A percentile compares a stretch with the other conserved stretches of the same genome.
phyloP scores from a whole-genome alignment of 2,329 filamentous ascomycete genomes.

The Chaetomiaceae sp. region DNA sequence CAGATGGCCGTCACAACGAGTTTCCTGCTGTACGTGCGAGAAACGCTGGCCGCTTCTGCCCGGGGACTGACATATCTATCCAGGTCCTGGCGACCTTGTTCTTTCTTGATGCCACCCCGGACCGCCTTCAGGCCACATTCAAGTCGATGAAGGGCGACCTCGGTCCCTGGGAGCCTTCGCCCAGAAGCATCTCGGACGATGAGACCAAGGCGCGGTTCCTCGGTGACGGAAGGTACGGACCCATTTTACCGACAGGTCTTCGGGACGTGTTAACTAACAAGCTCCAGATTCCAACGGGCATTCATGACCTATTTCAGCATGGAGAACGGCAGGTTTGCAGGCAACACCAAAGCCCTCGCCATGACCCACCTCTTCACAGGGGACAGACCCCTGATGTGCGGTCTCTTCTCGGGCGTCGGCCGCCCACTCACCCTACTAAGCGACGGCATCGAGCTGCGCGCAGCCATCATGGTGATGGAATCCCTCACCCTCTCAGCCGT shows the following conservation, averaged over 20 bases:
- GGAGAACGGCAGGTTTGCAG: slow-evolving; percentile 19
- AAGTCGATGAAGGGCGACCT: slow-evolving; percentile 12
- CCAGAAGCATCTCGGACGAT: slow-evolving; percentile 19
- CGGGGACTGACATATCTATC: neutral
- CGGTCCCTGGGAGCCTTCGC: slow-evolving; percentile 23
- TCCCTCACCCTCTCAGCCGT: slow-evolving; percentile 24
- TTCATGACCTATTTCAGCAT: slow-evolving; percentile 29
- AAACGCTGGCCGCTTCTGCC: too few relatives aligned
- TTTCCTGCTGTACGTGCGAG: slow-evolving; percentile 19
- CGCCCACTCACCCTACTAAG: slow-evolving; percentile 24
- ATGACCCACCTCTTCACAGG: slow-evolving; percentile 19
- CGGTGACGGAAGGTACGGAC: slow-evolving; percentile 22
- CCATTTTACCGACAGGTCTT: neutral
- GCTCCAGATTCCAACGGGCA: slow-evolving; percentile 25
- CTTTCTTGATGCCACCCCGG: slow-evolving; percentile 16
- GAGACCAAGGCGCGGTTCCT: slow-evolving; percentile 16
- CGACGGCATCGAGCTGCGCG: slow-evolving; percentile 25
- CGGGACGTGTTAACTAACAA: neutral
- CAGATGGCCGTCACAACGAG: slow-evolving; percentile 20
- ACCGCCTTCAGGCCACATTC: slow-evolving; percentile 20
- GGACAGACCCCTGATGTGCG: slow-evolving; percentile 23
- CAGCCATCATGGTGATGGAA: slow-evolving; percentile 24
- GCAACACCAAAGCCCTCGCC: slow-evolving; percentile 20
- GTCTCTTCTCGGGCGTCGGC: slow-evolving; percentile 25
- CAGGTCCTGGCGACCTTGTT: slow-evolving; percentile 24